Evolutionary conservation across 2,329 filamentous ascomycete species (phyloP), one percentile per base, ranked within the genome.

Genomic region (Cryphonectria carpinicola): DNA sequence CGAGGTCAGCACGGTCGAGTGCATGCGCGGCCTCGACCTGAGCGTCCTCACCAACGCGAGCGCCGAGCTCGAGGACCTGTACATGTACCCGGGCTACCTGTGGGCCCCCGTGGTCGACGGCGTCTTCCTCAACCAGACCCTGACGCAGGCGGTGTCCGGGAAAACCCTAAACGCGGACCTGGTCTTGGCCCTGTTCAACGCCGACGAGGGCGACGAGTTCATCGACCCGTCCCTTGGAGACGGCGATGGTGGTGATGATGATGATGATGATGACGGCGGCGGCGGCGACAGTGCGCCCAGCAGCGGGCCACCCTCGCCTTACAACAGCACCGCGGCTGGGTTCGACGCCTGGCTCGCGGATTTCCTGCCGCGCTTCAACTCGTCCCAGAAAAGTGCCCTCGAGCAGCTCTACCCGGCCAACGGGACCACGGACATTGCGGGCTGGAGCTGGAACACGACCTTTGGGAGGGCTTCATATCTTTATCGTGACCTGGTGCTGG

Each of bases 101-200:
- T 68, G 66, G 66, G 43, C 58, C 4, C 66, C 58, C 1, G 66
- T 68, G 28, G 28, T 68, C 22, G 43, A 68, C 60, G 58, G 32
- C 17, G 8, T 1, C 1, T 68, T 68, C 19, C 56, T 68, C 13
- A 19, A 14, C 13, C 8, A 39, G 19, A 46, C 58, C 13, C 46
- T 68, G 56, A 62, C 56, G 7, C 7, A 28, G 17, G 43, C 56
- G 4, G 19, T 68, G 14, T 5, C 28, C 4, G 7, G 19, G 3
- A 49, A 13, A 6, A n/a, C 4, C 6, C 19, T 62, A 7, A 52
- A 63, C 58, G 32, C 58, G 11, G 39, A 52, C 5, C 56, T 41
- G 43, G 66, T 63, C 22, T 54, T 58, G 32, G 66, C 56, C 1
- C 56, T 68, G 41, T 68, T 52, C 39, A 68, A 68, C 28, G 35